Percentiles rank a stretch among this genome's conserved stretches.
These are phyloP conservation scores for Phanerodontia chrysosporium DNA, from an alignment of 768 basidiomycete genomes.

Conservation along the genomic window DNA sequence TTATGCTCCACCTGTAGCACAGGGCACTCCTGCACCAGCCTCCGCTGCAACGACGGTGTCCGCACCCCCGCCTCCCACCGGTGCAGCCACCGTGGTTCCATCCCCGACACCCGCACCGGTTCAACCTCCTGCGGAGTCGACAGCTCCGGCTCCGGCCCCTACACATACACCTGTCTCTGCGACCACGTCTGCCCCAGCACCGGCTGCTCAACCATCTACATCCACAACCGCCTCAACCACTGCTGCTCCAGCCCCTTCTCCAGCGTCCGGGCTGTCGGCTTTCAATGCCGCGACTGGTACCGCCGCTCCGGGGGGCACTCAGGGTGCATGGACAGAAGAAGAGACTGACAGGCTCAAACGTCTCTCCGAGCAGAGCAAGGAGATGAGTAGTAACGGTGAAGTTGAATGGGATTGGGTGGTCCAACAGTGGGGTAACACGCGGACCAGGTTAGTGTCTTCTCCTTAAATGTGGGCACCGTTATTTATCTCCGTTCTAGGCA, in stretches of 20 bases:
- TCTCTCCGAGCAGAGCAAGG: conserved; percentile 62
- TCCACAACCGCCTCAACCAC: conserved; percentile 19
- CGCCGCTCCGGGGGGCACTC: conserved; percentile 39
- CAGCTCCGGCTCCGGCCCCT: conserved; percentile 18
- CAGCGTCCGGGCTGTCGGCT: conserved; percentile 17
- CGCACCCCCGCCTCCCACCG: conserved; percentile 19
- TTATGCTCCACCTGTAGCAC: conserved; percentile 12
- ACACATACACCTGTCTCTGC: not conserved
- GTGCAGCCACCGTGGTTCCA: conserved; percentile 4
- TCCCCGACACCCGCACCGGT: not conserved
- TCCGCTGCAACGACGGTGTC: conserved; percentile 14
- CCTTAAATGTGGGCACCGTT: not conserved
- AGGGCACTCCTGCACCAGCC: conserved; percentile 10
- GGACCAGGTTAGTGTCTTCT: conserved; percentile 54
- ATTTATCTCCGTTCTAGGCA: conserved; percentile 42
- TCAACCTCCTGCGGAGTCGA: conserved; percentile 18
- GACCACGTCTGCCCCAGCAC: too few species aligned
- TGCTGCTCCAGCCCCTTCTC: conserved; percentile 8
- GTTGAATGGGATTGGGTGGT: conserved; percentile 82
- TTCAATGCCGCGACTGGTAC: conserved; percentile 24
- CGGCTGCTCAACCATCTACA: conserved; percentile 15
- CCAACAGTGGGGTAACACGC: conserved; percentile 65
- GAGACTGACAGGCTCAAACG: conserved; percentile 67
- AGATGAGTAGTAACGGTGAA: conserved; percentile 44
- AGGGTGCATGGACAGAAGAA: conserved; percentile 76